These are phyloP conservation scores for Hypoxylon sp. DNA, from an alignment of 2,329 filamentous ascomycete genomes.

Conservation along the genomic window DNA sequence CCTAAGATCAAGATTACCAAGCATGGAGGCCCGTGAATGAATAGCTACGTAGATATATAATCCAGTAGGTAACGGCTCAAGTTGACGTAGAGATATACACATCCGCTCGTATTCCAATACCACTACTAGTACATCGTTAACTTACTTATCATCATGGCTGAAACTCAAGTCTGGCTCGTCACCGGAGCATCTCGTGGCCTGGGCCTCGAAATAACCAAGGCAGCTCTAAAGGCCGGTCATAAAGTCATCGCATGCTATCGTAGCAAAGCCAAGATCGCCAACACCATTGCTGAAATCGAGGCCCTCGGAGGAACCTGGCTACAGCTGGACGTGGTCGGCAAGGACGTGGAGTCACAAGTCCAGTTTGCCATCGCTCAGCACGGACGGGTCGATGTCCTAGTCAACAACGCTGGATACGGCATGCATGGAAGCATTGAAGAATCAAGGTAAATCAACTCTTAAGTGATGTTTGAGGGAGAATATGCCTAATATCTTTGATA, in stretches of 20 bases:
- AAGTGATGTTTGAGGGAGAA: not conserved
- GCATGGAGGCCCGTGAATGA: not conserved
- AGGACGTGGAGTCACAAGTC: conserved; percentile 45
- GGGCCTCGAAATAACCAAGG: conserved; percentile 47
- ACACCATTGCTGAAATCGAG: conserved; percentile 46
- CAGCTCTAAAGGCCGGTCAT: conserved; percentile 47
- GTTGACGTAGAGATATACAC: not conserved
- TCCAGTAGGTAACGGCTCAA: not conserved
- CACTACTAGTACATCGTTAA: conserved; percentile 10
- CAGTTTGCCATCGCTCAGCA: conserved; percentile 41
- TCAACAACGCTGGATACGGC: conserved; percentile 50
- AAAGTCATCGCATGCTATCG: conserved; percentile 50
- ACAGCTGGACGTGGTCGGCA: conserved; percentile 45
- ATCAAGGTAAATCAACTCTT: conserved; percentile 36
- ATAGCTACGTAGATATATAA: conserved; percentile 15
- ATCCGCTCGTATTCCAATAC: conserved; percentile 1
- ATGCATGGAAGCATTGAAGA: conserved; percentile 48
- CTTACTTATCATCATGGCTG: conserved; percentile 40
- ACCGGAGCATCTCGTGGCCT: conserved; percentile 50
- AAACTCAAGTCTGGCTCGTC: conserved; percentile 49
- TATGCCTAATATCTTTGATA: conserved; percentile 32
- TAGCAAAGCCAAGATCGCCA: conserved; percentile 35
- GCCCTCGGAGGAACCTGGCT: conserved; percentile 49
- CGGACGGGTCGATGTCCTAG: conserved; percentile 47
- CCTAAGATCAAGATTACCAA: not conserved